Percentiles rank a stretch among this genome's conserved stretches.
phyloP scores from a whole-genome alignment of 2,329 filamentous ascomycete genomes.

The Trichophyton schoenleinii region DNA sequence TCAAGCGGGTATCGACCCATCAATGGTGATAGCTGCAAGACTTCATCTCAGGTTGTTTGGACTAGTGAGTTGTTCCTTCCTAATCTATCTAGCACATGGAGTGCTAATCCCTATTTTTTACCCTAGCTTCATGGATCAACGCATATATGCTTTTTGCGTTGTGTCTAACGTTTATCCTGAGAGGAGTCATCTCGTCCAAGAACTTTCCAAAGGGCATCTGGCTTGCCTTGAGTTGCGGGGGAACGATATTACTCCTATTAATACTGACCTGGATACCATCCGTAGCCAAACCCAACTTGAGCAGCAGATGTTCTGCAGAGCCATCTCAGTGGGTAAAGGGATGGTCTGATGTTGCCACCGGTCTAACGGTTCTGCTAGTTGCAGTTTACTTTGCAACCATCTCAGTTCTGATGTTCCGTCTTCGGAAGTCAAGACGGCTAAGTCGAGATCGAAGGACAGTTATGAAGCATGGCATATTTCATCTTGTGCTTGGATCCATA shows the following conservation, averaged over 20 bases:
- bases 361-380: conserved; percentile 13
- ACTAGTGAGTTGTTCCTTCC: conserved; percentile 11
- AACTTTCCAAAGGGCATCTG: conserved; percentile 14
- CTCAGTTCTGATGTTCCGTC: conserved; percentile 10
- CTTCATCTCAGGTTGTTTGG: conserved; percentile 17
- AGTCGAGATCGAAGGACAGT: conserved; percentile 16
- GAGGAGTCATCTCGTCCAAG: conserved; percentile 6
- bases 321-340: conserved; percentile 13
- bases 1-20: conserved; percentile 10
- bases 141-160: conserved; percentile 14
- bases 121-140: conserved; percentile 19
- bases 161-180: conserved; percentile 3
- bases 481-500: conserved; percentile 14
- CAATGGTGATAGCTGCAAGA: conserved; percentile 9
- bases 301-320: conserved; percentile 13
- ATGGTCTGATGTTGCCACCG: conserved; percentile 17
- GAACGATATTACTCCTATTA: conserved; percentile 10
- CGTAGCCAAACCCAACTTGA: conserved; percentile 8
- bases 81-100: not conserved
- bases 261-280: conserved; percentile 17
- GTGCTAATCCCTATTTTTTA: not conserved
- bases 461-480: conserved; percentile 17
- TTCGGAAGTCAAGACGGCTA: conserved; percentile 14
- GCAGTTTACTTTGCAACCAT: conserved; percentile 14
- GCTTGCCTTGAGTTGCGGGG: conserved; percentile 14